These are phyloP conservation scores for Carex sylvatica DNA, from an alignment of 202 grass and related monocot species.

Conservation along the genomic window DNA sequence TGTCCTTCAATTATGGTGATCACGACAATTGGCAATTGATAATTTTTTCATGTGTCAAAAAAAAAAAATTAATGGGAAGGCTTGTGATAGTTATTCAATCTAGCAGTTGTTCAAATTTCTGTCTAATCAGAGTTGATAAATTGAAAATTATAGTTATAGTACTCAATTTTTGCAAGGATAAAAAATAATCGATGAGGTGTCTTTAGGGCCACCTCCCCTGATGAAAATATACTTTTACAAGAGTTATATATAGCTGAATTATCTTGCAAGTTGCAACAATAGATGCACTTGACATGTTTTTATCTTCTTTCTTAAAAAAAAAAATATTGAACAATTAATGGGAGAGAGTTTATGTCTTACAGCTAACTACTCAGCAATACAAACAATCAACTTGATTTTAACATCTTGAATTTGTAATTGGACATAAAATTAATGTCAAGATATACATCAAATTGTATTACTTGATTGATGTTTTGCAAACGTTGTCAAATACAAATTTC, in stretches of 20 bases:
- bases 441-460: not conserved
- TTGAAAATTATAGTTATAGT: not conserved
- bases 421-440: not conserved
- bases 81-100: not conserved
- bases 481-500: not conserved
- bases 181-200: not conserved
- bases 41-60: not conserved
- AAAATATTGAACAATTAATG: not conserved
- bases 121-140: not conserved
- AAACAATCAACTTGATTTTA: not conserved
- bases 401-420: not conserved
- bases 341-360: not conserved
- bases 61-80: not conserved
- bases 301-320: not conserved
- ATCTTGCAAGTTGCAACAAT: conserved; percentile 4
- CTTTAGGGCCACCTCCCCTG: not conserved
- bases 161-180: not conserved
- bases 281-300: conserved; percentile 8
- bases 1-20: not conserved
- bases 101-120: not conserved
- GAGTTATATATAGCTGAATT: not conserved
- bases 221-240: not conserved
- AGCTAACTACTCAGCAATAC: not conserved
- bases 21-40: not conserved
- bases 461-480: not conserved